A percentile compares a stretch with the other conserved stretches of the same genome.
Evolutionary conservation across 169 alveolate genomes (phyloP).

Genomic region (Babesia ovata): DNA sequence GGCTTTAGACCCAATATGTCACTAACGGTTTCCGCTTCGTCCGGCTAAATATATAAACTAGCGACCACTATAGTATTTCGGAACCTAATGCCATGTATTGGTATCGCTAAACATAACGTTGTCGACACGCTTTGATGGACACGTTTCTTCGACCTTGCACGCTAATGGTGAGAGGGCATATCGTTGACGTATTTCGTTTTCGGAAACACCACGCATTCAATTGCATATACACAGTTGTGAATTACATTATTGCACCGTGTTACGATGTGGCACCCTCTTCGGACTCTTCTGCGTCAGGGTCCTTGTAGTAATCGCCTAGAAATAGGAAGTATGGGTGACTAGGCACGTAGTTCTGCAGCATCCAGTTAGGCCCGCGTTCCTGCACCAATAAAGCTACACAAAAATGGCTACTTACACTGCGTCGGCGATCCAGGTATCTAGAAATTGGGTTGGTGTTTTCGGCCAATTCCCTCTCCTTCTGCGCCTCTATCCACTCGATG

Average conservation of each 20-base stretch:
- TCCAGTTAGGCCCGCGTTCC: slow-evolving; percentile 89
- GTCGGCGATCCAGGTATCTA: slow-evolving; percentile 82
- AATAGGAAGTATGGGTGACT: slow-evolving; percentile 80
- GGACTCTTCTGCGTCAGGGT: slow-evolving; percentile 60
- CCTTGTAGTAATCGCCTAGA: slow-evolving; percentile 81
- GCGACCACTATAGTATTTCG: too few relatives aligned
- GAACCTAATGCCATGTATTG: too few relatives aligned
- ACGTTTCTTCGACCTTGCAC: too few relatives aligned
- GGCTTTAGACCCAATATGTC: slow-evolving; percentile 29
- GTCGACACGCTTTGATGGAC: too few relatives aligned
- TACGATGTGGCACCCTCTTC: background rate
- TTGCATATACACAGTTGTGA: background rate
- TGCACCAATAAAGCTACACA: slow-evolving; percentile 13
- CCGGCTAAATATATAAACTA: too few relatives aligned
- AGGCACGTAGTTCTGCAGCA: slow-evolving; percentile 81
- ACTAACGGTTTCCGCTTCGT: background rate
- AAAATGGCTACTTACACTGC: slow-evolving; percentile 63
- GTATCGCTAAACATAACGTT: too few relatives aligned
- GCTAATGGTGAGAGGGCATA: too few relatives aligned
- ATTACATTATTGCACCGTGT: background rate
- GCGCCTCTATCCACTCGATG: slow-evolving; percentile 86
- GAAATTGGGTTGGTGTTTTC: slow-evolving; percentile 87
- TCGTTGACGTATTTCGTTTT: background rate
- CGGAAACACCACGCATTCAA: background rate
- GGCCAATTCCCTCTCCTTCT: slow-evolving; percentile 86